Evolutionary conservation across 176 grass and related monocot genomes (phyloP).

Genomic region (Microstegium vimineum): DNA sequence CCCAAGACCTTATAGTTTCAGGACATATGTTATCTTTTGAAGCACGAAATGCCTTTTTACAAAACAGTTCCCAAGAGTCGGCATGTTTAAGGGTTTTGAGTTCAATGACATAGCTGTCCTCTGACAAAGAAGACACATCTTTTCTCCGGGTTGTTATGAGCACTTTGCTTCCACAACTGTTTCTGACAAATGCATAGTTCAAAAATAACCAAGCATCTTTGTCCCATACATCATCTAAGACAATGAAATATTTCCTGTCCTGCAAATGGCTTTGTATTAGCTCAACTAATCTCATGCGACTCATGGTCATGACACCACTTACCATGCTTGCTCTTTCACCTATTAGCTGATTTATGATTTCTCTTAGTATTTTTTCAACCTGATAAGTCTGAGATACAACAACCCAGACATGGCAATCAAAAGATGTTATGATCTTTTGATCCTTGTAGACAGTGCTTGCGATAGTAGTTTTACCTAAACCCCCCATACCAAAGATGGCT

Average conservation of each 20-base stretch:
- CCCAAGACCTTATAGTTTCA: neutral
- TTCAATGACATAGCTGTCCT: neutral
- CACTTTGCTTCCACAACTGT: slow-evolving; percentile 19
- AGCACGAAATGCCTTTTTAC: slow-evolving; percentile 12
- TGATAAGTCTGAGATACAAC: slow-evolving; percentile 5
- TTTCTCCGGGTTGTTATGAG: slow-evolving; percentile 21
- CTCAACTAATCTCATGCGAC: neutral
- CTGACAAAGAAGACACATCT: slow-evolving; percentile 1
- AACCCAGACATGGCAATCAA: slow-evolving; percentile 26
- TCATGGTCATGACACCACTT: neutral
- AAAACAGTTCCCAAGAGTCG: slow-evolving; percentile 36
- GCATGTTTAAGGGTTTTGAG: neutral
- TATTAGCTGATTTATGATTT: slow-evolving; percentile 23
- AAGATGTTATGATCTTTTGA: neutral
- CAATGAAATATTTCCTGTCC: slow-evolving; percentile 17
- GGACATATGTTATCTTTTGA: neutral
- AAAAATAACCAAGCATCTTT: neutral
- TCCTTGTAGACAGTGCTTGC: slow-evolving; percentile 18
- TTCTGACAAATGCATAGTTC: neutral
- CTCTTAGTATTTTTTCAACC: slow-evolving; percentile 19
- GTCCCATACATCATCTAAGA: slow-evolving; percentile 34
- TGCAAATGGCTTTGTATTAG: neutral
- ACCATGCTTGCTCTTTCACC: neutral
- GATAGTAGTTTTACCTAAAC: neutral
- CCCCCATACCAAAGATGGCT: slow-evolving; percentile 39